Evolutionary conservation across 2,329 filamentous ascomycete species (phyloP).

Genomic region (Trichoderma harzianum): DNA sequence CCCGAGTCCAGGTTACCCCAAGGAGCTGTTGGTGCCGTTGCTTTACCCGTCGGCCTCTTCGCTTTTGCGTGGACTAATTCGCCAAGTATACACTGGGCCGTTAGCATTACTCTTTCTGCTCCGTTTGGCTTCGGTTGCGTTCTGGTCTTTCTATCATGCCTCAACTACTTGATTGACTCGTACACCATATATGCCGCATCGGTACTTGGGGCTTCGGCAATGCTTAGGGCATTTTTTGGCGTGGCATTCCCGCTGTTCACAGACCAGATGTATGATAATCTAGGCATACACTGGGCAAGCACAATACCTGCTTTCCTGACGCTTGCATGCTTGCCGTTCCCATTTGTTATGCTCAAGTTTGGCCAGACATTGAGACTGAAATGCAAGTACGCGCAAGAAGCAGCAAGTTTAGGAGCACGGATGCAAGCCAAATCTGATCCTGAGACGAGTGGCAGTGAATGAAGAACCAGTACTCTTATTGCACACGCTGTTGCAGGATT

Average conservation of each 20-base stretch:
- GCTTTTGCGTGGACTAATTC: neutral
- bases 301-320: neutral
- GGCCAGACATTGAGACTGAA: neutral
- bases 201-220: neutral
- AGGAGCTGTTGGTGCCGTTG: neutral
- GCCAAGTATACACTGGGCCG: neutral
- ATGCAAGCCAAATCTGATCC: neutral
- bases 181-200: neutral
- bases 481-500: too few relatives aligned
- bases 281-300: neutral
- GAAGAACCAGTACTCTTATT: neutral
- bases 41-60: neutral
- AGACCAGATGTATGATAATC: neutral
- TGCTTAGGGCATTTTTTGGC: slow-evolving; percentile 1
- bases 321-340: neutral
- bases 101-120: neutral
- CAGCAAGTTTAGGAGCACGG: neutral
- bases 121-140: neutral
- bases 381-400: neutral
- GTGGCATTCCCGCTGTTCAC: neutral
- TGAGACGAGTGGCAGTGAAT: neutral
- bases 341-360: neutral
- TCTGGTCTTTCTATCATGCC: neutral
- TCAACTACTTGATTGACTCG: neutral
- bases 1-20: neutral